Base-by-base conservation (phyloP, 225 moss, liverwort and hornwort genomes). In the Asterella californica region DNA sequence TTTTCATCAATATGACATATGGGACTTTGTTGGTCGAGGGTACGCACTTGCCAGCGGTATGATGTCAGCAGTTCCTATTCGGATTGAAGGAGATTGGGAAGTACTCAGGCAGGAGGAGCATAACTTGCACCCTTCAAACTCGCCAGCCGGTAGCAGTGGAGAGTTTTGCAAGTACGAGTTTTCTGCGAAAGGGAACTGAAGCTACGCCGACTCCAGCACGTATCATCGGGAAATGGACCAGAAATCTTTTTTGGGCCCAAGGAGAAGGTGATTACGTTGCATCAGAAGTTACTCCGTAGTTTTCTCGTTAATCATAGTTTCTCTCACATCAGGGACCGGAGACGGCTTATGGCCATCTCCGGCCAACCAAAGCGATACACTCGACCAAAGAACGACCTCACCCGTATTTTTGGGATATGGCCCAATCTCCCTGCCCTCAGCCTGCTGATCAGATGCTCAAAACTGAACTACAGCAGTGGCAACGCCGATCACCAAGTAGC, bases 111-210 rank as follows among this genome's bases (percentile, higher is more conserved):
- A 73, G 19, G 73, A 73, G 15, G 49, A 10, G n/a, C 29, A 27
- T 25, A 47, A 52, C 49, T 18, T 47, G 2, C 27, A 17, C 29
- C 2, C 22, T 72, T n/a, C 72, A 29, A 64, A 64, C 14, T n/a
- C 27, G 2, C 1, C 9, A 10, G 49, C 24, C 0, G 47, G 47
- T 5, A 19, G 45, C 22, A 47, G 46, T 10, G n/a, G 29, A 36
- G 14, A 47, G 12, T 73, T 73, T 27, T 73, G 73, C 22, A 15
- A 11, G 15, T 73, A 73, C 10, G 48, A 73, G 49, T 49, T 73
- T 25, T 48, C 48, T 73, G 73, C n/a, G 49, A 49, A 42, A 27
- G 73, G 22, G 73, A 72, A 49, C 48, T 73, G 10, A 50, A 65
- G 30, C 30, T 32, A 32, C 22, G 9, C 21, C 24, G 9, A 7